Base-by-base conservation (phyloP, 768 basidiomycete species). In the Leccinellum rugosiceps region DNA sequence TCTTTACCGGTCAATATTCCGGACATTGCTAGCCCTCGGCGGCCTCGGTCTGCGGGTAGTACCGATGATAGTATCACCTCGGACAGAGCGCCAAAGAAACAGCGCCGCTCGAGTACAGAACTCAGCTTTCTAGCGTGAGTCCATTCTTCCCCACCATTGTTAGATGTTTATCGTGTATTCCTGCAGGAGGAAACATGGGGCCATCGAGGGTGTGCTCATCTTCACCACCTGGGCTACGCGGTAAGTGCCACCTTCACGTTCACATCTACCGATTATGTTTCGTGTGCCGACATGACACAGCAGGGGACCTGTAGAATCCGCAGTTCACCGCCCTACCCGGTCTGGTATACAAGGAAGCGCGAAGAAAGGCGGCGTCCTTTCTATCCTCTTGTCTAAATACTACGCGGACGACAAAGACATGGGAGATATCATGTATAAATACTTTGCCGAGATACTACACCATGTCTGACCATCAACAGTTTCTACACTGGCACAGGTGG, bases 401-500 rank as follows among this genome's bases (percentile, higher is more conserved):
- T 48, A 48, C 47, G 7, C 3, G 17, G 47, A 48, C 28, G 21
- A 46, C 9, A 15, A 48, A n/a, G 47, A 48, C 28, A n/a, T n/a
- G 17, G 47, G 28, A 10, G 26, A 48, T 30, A 28, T 8, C 10
- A 50, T 50, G 49, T 50, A 49, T 34, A 62, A 4, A 35, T 7
- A 13, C 23, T 48, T 45, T 44, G 8, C 19, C 15, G 13, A 15
- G 13, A 59, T 15, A 6, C 23, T 13, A 2, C 35, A n/a, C 11
- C 41, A 2, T 15, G 5, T 32, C 60, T 61, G 38, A 60, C 38
- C 25, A 14, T 49, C 25, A 28, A n/a, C 38, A 73, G 71, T 25
- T 51, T 73, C 11, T 71, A 71, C 44, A 73, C 69, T 19, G 70
- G 70, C 11, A 4, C 51, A 53, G 69, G 69, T 4, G 69, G 69